Evolutionary conservation across 1,284 basidiomycete genomes (phyloP).

Genomic region (Cryptococcus floricola): DNA sequence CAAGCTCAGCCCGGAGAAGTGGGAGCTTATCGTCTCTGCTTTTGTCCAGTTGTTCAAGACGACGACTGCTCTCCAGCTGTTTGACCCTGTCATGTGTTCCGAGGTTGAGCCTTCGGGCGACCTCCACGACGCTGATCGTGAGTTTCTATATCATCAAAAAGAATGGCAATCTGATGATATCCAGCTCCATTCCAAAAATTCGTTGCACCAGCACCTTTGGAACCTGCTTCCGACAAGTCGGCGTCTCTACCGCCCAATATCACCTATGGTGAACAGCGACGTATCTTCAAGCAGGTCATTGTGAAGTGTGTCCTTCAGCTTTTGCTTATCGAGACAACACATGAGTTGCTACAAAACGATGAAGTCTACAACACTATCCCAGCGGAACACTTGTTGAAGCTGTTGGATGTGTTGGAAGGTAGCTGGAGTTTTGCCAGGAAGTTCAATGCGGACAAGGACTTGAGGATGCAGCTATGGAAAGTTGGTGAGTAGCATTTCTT

Average conservation of each 20-base stretch:
- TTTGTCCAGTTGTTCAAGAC: slow-evolving; percentile 95
- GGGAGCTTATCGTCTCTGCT: slow-evolving; percentile 89
- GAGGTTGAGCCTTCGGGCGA: slow-evolving; percentile 64
- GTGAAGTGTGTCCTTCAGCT: slow-evolving; percentile 99
- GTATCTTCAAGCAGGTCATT: slow-evolving; percentile 97
- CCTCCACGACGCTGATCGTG: slow-evolving; percentile 54
- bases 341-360: slow-evolving; percentile 88
- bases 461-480: slow-evolving; percentile 97
- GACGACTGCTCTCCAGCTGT: slow-evolving; percentile 95
- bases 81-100: slow-evolving; percentile 78
- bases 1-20: slow-evolving; percentile 77
- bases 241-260: slow-evolving; percentile 28
- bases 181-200: slow-evolving; percentile 47
- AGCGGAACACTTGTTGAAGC: slow-evolving; percentile 81
- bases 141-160: slow-evolving; percentile 1
- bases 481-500: slow-evolving; percentile 65
- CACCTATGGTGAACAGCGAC: slow-evolving; percentile 63
- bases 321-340: slow-evolving; percentile 94
- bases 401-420: slow-evolving; percentile 93
- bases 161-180: neutral
- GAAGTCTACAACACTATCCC: slow-evolving; percentile 93
- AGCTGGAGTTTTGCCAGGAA: slow-evolving; percentile 94
- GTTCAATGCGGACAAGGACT: slow-evolving; percentile 98
- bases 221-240: slow-evolving; percentile 26
- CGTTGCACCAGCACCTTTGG: slow-evolving; percentile 46